These are phyloP conservation scores for Ceratonia siliqua DNA, from an alignment of 306 rosid genomes.

Conservation along the genomic window DNA sequence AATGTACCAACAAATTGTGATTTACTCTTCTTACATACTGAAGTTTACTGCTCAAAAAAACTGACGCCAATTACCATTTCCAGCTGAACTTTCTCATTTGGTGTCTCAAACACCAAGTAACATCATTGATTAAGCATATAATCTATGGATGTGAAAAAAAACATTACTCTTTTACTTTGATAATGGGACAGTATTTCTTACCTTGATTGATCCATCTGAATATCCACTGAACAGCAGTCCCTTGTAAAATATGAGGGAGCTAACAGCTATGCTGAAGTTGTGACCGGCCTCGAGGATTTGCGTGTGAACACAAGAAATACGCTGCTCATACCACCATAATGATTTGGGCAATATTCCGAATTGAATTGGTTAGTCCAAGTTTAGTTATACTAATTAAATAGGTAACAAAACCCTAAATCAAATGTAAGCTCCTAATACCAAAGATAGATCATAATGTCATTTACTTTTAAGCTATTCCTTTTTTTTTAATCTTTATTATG, in stretches of 20 bases:
- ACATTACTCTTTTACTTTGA: not conserved
- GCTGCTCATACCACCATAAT: slow-evolving; percentile 60
- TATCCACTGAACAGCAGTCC: slow-evolving; percentile 75
- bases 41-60: slow-evolving; percentile 15
- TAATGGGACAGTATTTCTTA: slow-evolving; percentile 24
- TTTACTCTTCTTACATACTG: slow-evolving; percentile 12
- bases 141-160: slow-evolving; percentile 17
- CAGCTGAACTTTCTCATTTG: not conserved
- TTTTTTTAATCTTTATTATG: not conserved
- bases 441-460: not conserved
- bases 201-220: slow-evolving; percentile 83
- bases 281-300: slow-evolving; percentile 76
- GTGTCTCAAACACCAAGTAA: not conserved
- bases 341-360: slow-evolving; percentile 36
- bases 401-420: slow-evolving; percentile 12
- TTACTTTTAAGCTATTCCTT: not conserved
- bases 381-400: not conserved
- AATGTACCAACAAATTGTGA: slow-evolving; percentile 22
- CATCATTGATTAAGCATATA: slow-evolving; percentile 20
- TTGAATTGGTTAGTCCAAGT: slow-evolving; percentile 34
- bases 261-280: slow-evolving; percentile 53
- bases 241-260: slow-evolving; percentile 78
- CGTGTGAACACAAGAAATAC: slow-evolving; percentile 83
- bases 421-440: not conserved
- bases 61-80: slow-evolving; percentile 11